Percentiles rank a stretch among this genome's conserved stretches.
phyloP scores from a whole-genome alignment of 1,139 yeast species.

The Trichomonascaceae sp. region DNA sequence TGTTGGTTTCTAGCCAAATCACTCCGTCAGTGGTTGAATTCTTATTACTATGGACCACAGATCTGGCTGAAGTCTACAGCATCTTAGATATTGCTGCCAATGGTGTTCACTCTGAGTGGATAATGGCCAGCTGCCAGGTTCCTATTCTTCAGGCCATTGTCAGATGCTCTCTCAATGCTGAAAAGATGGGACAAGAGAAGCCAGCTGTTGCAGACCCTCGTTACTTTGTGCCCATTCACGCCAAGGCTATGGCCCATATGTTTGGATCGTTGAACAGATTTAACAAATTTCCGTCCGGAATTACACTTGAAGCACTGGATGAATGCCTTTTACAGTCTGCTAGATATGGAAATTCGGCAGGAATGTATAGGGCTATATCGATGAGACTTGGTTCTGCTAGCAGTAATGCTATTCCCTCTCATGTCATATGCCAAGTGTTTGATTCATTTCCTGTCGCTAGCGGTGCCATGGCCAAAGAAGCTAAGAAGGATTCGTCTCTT shows the following conservation, averaged over 20 bases:
- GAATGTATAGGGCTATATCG: constrained; percentile 26
- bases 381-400: constrained; percentile 18
- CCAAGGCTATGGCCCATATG: constrained; percentile 29
- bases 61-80: constrained; percentile 26
- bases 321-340: constrained; percentile 26
- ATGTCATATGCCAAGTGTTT: constrained; percentile 20
- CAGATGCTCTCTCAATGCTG: constrained; percentile 15
- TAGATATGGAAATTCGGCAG: constrained; percentile 27
- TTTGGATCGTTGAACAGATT: constrained; percentile 30
- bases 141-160: constrained; percentile 24
- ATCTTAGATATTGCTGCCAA: constrained; percentile 23
- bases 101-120: constrained; percentile 20
- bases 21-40: constrained; percentile 26
- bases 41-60: constrained; percentile 24
- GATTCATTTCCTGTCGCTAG: constrained; percentile 25
- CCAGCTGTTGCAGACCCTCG: constrained; percentile 6
- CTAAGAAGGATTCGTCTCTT: constrained; percentile 15
- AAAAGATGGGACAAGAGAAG: constrained; percentile 4
- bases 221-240: constrained; percentile 14
- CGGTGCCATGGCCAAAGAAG: constrained; percentile 19
- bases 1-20: constrained; percentile 21
- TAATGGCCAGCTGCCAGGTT: constrained; percentile 26
- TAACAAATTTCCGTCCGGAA: constrained; percentile 19
- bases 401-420: constrained; percentile 2
- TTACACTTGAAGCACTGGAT: constrained; percentile 26